Evolutionary conservation across 2,329 filamentous ascomycete genomes (phyloP).

Genomic region (Verticillium albo-atrum): DNA sequence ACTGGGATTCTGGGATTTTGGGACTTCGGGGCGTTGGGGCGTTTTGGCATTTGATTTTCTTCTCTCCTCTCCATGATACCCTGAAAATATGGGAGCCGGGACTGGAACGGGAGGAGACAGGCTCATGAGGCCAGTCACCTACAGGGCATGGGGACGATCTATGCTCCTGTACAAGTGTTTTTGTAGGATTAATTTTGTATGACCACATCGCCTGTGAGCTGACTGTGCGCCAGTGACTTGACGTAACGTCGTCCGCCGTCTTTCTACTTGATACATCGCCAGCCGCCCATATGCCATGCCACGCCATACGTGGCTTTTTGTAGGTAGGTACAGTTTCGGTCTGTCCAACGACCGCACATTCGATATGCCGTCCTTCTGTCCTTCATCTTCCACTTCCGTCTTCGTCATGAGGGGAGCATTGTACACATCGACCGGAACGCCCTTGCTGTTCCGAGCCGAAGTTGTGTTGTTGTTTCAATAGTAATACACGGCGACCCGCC

Average conservation of each 20-base stretch:
- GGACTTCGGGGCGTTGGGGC: neutral
- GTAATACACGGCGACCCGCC: neutral
- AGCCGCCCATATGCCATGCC: neutral
- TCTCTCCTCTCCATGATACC: neutral
- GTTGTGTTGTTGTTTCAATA: neutral
- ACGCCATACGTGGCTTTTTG: neutral
- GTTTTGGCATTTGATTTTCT: neutral
- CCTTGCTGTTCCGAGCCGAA: slow-evolving; percentile 9
- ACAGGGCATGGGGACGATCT: neutral
- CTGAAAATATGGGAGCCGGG: neutral
- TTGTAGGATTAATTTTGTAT: neutral
- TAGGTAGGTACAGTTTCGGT: neutral
- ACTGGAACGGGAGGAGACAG: too few relatives aligned
- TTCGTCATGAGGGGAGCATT: slow-evolving; percentile 42
- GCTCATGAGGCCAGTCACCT: neutral
- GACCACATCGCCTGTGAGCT: neutral
- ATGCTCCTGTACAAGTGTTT: neutral
- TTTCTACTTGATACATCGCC: neutral
- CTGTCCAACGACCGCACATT: neutral
- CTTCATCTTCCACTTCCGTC: neutral
- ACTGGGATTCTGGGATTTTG: too few relatives aligned
- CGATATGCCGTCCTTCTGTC: neutral
- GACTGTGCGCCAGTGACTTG: neutral
- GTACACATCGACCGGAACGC: slow-evolving; percentile 28
- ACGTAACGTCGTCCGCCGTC: neutral